These are phyloP conservation scores for Wallacemonas sp. DNA, from an alignment of 208 protist genomes.

Conservation along the genomic window DNA sequence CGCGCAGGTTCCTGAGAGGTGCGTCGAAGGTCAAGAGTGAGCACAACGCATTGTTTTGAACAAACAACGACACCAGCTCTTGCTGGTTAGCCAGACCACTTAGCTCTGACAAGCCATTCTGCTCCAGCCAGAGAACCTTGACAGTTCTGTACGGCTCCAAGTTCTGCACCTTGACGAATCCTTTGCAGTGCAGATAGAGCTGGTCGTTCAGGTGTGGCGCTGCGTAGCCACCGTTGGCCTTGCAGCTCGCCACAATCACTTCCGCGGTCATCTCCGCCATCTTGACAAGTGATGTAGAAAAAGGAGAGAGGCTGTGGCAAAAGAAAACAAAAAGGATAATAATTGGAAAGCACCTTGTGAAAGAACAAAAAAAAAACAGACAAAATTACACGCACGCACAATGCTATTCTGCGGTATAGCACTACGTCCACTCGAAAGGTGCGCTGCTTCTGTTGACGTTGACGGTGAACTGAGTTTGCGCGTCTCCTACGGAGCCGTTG, in stretches of 20 bases:
- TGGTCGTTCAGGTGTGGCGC: conserved; percentile 85
- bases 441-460: too few relatives aligned
- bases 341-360: background rate
- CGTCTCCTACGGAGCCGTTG: too few relatives aligned
- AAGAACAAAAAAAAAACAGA: conserved; percentile 3
- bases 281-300: background rate
- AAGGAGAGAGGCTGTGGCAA: conserved; percentile 14
- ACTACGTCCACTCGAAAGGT: too few relatives aligned
- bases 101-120: conserved; percentile 90
- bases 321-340: conserved; percentile 2
- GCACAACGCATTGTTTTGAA: conserved; percentile 93
- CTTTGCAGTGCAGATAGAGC: conserved; percentile 92
- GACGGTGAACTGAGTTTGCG: too few relatives aligned
- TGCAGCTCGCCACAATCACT: conserved; percentile 78
- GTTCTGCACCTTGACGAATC: conserved; percentile 87
- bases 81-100: conserved; percentile 70
- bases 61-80: conserved; percentile 85
- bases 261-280: conserved; percentile 86
- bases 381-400: background rate
- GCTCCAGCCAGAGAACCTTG: conserved; percentile 94
- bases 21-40: conserved; percentile 44
- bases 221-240: conserved; percentile 84
- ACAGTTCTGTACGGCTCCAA: conserved; percentile 83
- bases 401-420: too few relatives aligned
- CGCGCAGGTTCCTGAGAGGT: conserved; percentile 69